Evolutionary conservation across 805 yeast genomes (phyloP).

Genomic region (Zygosaccharomyces lentus): DNA sequence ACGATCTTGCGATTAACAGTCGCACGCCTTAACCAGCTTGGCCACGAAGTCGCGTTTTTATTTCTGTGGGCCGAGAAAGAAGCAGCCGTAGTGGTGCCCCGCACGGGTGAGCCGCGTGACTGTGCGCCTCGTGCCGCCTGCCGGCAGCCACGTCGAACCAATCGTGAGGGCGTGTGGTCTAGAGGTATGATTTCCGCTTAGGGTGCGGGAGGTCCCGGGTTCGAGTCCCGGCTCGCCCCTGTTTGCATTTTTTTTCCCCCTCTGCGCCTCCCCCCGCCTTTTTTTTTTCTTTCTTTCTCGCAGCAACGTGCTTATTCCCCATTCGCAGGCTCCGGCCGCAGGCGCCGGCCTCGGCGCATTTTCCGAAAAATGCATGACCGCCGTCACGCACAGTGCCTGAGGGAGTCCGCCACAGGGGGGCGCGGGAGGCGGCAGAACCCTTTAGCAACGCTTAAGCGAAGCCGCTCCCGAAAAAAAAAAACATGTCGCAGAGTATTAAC

Average conservation of each 20-base stretch:
- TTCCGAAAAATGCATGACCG: constrained; percentile 5
- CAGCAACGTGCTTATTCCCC: neutral
- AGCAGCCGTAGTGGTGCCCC: too few species aligned
- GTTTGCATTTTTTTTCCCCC: constrained; percentile 4
- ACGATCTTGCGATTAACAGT: constrained; percentile 57
- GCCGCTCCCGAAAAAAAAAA: neutral
- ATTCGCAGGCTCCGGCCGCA: neutral
- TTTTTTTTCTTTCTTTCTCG: constrained; percentile 1
- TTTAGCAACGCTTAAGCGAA: neutral
- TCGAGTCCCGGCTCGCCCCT: constrained; percentile 39
- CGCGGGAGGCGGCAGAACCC: too few species aligned
- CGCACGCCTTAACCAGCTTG: constrained; percentile 56
- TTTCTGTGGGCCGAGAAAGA: too few species aligned
- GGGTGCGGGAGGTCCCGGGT: constrained; percentile 40
- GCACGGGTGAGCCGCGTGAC: too few species aligned
- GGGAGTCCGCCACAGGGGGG: neutral
- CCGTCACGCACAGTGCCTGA: constrained; percentile 7
- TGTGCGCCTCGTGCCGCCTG: too few species aligned
- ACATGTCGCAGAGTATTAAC: neutral
- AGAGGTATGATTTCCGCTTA: constrained; percentile 38
- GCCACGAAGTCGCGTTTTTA: constrained; percentile 41
- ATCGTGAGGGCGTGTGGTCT: constrained; percentile 34
- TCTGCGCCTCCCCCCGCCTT: neutral
- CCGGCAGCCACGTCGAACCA: too few species aligned
- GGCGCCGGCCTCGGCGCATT: constrained; percentile 2